phyloP scores from a whole-genome alignment of 2,329 filamentous ascomycete species.

The Gremmenia infestans region DNA sequence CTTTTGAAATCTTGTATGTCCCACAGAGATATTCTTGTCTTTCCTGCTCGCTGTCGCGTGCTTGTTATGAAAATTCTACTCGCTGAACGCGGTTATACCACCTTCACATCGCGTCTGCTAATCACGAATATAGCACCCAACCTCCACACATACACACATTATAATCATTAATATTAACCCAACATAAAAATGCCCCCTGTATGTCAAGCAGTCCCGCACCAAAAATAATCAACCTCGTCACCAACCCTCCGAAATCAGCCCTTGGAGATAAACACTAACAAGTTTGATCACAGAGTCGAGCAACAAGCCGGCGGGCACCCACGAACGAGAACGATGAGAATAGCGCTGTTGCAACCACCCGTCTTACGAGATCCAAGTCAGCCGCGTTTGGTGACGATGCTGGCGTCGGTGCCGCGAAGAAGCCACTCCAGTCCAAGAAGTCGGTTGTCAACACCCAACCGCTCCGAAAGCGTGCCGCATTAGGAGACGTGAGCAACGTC shows the following conservation, averaged over 20 bases:
- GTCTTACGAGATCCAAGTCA: constrained; percentile 89
- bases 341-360: constrained; percentile 58
- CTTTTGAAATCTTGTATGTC: constrained; percentile 23
- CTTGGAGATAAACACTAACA: constrained; percentile 36
- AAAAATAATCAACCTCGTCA: background rate
- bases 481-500: constrained; percentile 95
- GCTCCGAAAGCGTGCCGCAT: constrained; percentile 71
- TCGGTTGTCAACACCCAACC: constrained; percentile 46
- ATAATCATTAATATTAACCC: constrained; percentile 32
- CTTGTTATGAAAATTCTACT: background rate
- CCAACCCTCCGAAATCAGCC: background rate
- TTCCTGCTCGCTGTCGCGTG: constrained; percentile 19
- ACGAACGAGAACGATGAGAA: constrained; percentile 97
- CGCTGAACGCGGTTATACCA: constrained; percentile 21
- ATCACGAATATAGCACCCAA: constrained; percentile 12
- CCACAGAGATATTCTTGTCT: background rate
- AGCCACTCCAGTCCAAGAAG: constrained; percentile 68
- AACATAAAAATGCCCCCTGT: constrained; percentile 48
- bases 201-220: constrained; percentile 34
- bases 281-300: constrained; percentile 49
- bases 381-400: constrained; percentile 63
- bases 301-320: constrained; percentile 66
- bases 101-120: constrained; percentile 16
- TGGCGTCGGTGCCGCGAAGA: constrained; percentile 49
- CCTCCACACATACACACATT: constrained; percentile 13